Evolutionary conservation across 139 green algal species (phyloP).

Genomic region (Volvox reticuliferus): DNA sequence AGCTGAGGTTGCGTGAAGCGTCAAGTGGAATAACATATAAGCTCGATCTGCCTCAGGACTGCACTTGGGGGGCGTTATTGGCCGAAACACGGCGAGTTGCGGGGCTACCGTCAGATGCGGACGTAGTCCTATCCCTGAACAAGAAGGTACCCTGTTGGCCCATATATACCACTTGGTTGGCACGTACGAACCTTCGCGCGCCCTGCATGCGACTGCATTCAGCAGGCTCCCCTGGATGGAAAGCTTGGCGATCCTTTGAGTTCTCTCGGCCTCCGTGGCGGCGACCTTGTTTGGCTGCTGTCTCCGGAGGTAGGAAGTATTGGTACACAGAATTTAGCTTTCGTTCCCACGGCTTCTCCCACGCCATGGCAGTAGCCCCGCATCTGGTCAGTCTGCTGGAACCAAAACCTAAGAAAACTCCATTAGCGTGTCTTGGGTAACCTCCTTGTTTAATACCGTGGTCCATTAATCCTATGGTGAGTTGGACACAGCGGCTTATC

Average conservation of each 20-base stretch:
- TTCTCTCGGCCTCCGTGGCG: conserved; percentile 16
- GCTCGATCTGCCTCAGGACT: not conserved
- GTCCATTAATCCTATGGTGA: too few species aligned
- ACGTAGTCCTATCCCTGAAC: conserved; percentile 36
- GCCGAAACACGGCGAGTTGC: not conserved
- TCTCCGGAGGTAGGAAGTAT: not conserved
- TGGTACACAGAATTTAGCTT: too few species aligned
- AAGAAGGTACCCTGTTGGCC: not conserved
- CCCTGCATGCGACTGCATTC: not conserved
- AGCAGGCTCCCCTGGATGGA: conserved; percentile 25
- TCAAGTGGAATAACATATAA: not conserved
- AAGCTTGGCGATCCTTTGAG: not conserved
- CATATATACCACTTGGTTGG: not conserved
- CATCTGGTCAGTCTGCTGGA: too few species aligned
- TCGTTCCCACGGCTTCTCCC: too few species aligned
- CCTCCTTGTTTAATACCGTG: too few species aligned
- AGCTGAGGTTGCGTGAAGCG: not conserved
- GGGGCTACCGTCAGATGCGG: not conserved
- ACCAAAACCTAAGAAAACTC: too few species aligned
- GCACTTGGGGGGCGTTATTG: not conserved
- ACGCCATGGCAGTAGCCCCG: too few species aligned
- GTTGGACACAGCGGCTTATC: too few species aligned
- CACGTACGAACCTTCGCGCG: too few species aligned
- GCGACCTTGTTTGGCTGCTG: conserved; percentile 44
- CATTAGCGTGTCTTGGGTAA: too few species aligned